Evolutionary conservation across 257 asterid species (phyloP), one percentile per base, ranked within the genome.

Genomic region (Ehretia macrophylla): DNA sequence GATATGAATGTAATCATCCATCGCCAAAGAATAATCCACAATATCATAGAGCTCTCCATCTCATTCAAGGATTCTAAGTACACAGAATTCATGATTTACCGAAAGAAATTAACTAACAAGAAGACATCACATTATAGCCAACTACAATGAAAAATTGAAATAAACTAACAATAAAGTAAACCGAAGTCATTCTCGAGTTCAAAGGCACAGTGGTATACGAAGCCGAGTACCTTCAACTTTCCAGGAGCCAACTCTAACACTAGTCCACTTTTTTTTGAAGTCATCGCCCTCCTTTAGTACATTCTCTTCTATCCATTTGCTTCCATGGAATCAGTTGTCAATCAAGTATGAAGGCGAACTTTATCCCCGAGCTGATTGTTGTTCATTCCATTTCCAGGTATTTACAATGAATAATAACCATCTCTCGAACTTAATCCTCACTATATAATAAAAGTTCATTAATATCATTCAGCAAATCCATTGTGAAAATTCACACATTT

Each of bases 221-320:
- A 19, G 59, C 57, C 37, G 51, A 48, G 59, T 61, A 77, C 76
- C 78, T 77, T 62, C 59, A 9, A 32, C 59, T 48, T 61, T 57
- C 58, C 62, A 62, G 60, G 48, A 62, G 55, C 50, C 64, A 60
- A 37, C 56, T 58, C 65, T 46, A 62, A 10, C 50, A 57, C 59
- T 45, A 42, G 51, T 54, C 58, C 17, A 1, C 48, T 37, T n/a
- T n/a, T n/a, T n/a, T n/a, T n/a, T n/a, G n/a, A n/a, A n/a, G 56
- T 46, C 55, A 58, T 40, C 60, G 21, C 66, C 67, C 32, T 17
- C 40, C 39, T 19, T 42, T 49, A 17, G 70, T 54, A 17, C 59
- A 48, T 27, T 50, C 35, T n/a, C 55, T 46, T 37, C 56, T 50
- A 52, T 40, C 54, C 49, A n/a, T 54, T 65, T 56, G 62, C 66